These are phyloP conservation scores for Starmerella khaoyaiensis DNA, from an alignment of 805 yeast species.

Conservation along the genomic window DNA sequence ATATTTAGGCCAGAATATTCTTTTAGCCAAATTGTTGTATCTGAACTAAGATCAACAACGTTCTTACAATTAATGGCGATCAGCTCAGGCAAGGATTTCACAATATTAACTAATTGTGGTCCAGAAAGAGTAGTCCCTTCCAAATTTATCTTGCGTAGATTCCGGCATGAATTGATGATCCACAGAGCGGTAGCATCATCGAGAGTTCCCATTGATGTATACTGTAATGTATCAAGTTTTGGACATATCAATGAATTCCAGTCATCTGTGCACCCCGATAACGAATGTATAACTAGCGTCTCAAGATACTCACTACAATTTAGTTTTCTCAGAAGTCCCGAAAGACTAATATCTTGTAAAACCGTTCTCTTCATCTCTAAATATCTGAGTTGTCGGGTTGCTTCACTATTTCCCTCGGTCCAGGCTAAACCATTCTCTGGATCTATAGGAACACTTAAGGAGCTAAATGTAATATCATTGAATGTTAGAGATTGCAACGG, in stretches of 20 bases:
- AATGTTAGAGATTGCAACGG: slow-evolving; percentile 11
- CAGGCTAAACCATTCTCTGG: no score
- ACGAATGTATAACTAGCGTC: slow-evolving; percentile 15
- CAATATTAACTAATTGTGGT: slow-evolving; percentile 12
- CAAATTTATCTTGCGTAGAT: slow-evolving; percentile 15
- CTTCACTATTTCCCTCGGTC: no score
- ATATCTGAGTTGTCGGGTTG: slow-evolving; percentile 11
- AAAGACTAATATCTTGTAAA: slow-evolving; percentile 6
- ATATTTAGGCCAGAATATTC: slow-evolving; percentile 1
- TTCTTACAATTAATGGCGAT: slow-evolving; percentile 16
- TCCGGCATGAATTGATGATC: slow-evolving; percentile 15
- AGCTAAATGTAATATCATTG: slow-evolving; percentile 11
- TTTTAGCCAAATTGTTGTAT: slow-evolving; percentile 13
- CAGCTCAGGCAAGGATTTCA: slow-evolving; percentile 5
- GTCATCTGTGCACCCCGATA: slow-evolving; percentile 1
- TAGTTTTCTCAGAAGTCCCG: slow-evolving; percentile 11
- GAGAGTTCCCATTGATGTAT: slow-evolving; percentile 16
- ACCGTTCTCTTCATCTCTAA: slow-evolving; percentile 16
- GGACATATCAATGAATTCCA: slow-evolving; percentile 1
- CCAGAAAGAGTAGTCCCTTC: slow-evolving; percentile 20
- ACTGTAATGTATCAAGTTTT: slow-evolving; percentile 15
- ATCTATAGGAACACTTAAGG: no score
- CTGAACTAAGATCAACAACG: slow-evolving; percentile 16
- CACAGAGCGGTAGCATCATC: slow-evolving; percentile 12
- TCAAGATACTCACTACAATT: slow-evolving; percentile 12